Conservation (phyloP, 441 rosid genomes). For the Rhodomyrtus psidioides region DNA sequence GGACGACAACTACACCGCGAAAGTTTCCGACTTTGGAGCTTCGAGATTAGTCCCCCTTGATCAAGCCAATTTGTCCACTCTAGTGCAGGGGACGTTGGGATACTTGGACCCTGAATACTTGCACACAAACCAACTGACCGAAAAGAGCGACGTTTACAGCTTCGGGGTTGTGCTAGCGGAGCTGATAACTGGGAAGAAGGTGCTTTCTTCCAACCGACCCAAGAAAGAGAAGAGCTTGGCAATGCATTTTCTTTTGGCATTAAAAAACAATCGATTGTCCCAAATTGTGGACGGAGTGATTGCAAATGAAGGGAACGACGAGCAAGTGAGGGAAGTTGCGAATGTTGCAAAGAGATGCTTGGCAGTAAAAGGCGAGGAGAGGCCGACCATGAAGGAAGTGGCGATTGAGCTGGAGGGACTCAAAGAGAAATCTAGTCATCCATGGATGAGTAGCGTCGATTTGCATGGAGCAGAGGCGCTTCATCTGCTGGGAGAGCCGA, state of each 20-base stretch:
- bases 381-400: not conserved
- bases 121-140: not conserved
- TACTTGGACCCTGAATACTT: not conserved
- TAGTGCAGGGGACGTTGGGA: not conserved
- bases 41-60: not conserved
- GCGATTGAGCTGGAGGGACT: not conserved
- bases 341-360: not conserved
- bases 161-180: not conserved
- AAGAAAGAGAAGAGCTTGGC: not conserved
- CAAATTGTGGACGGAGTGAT: not conserved
- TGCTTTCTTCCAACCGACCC: not conserved
- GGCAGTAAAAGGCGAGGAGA: not conserved
- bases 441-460: not conserved
- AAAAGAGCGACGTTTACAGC: not conserved
- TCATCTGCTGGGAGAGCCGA: not conserved
- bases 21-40: constrained; percentile 19
- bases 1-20: not conserved
- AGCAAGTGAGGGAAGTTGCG: not conserved
- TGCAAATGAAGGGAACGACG: not conserved
- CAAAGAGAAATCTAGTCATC: not conserved
- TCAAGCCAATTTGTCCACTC: not conserved
- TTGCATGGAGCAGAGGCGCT: not conserved
- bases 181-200: not conserved
- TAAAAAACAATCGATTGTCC: not conserved
- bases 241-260: not conserved